Evolutionary conservation across 495 filamentous ascomycete genomes (phyloP).

Genomic region (Trichoderma reesei): DNA sequence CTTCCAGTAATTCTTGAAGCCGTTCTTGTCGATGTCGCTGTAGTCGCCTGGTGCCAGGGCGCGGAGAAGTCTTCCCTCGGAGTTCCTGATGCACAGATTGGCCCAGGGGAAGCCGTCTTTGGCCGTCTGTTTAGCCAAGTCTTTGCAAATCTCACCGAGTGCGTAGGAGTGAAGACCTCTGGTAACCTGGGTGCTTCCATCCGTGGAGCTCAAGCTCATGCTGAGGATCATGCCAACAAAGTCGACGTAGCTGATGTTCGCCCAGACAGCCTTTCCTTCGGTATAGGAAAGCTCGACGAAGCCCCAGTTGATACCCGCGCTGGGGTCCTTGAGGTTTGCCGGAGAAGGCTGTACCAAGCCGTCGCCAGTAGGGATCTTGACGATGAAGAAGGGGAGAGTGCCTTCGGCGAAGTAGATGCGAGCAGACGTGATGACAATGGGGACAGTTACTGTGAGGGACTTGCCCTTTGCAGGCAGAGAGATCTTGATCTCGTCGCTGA

Average conservation of each 20-base stretch:
- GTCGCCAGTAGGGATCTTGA: conserved; percentile 19
- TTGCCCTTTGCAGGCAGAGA: conserved; percentile 24
- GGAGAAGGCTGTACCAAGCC: conserved; percentile 32
- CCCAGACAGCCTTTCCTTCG: conserved; percentile 21
- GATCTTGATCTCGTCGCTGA: conserved; percentile 23
- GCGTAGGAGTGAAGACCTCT: conserved; percentile 25
- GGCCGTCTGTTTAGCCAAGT: conserved; percentile 22
- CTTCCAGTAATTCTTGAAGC: conserved; percentile 27
- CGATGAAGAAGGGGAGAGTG: conserved; percentile 30
- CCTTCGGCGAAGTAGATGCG: conserved; percentile 34
- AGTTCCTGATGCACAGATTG: conserved; percentile 24
- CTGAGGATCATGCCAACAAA: conserved; percentile 36
- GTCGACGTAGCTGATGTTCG: conserved; percentile 40
- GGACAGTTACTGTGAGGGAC: conserved; percentile 29
- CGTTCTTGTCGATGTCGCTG: conserved; percentile 19
- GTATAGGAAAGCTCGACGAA: conserved; percentile 38
- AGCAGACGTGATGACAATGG: conserved; percentile 29
- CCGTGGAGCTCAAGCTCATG: conserved; percentile 25
- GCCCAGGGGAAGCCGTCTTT: conserved; percentile 31
- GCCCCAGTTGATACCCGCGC: conserved; percentile 33
- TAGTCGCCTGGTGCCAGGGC: conserved; percentile 30
- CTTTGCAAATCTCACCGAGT: conserved; percentile 28
- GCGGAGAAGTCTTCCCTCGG: conserved; percentile 26
- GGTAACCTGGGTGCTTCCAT: conserved; percentile 24
- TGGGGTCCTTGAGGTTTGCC: conserved; percentile 35